These are phyloP conservation scores for Clarkia xantiana DNA, from an alignment of 345 rosid genomes.

Conservation along the genomic window DNA sequence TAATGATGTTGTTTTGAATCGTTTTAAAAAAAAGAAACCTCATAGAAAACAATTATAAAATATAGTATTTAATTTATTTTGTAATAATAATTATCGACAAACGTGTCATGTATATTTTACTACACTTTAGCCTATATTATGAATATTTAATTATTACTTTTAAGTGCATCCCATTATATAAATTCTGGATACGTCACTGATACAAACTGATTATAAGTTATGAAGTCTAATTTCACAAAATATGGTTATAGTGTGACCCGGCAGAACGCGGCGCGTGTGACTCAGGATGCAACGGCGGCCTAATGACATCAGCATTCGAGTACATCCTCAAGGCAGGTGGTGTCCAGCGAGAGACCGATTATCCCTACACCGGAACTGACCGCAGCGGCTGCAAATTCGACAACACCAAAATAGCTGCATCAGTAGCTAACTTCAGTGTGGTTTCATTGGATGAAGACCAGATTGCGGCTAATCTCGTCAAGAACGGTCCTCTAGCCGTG, in stretches of 20 bases:
- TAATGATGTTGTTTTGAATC: no score
- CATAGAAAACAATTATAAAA: no score
- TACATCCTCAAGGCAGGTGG: slow-evolving; percentile 83
- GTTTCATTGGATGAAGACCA: slow-evolving; percentile 77
- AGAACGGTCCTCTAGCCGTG: slow-evolving; percentile 87
- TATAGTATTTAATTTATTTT: no score
- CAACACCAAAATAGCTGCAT: slow-evolving; percentile 51
- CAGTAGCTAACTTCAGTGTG: slow-evolving; percentile 77
- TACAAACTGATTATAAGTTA: no score
- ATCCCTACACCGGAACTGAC: slow-evolving; percentile 83
- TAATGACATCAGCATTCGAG: slow-evolving; percentile 87
- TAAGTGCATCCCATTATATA: no score
- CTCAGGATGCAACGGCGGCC: slow-evolving; percentile 78
- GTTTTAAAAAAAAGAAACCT: no score
- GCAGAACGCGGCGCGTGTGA: slow-evolving; percentile 56
- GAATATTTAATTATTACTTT: no score
- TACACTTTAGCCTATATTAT: no score
- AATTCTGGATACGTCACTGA: no score
- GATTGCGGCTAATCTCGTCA: slow-evolving; percentile 81
- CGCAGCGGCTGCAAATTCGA: slow-evolving; percentile 60
- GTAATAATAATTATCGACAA: no score
- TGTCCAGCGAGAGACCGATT: slow-evolving; percentile 66
- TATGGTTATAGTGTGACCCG: slow-evolving; percentile 87
- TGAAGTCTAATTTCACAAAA: no score
- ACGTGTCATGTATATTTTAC: no score